Evolutionary conservation across 75 land plant species (phyloP).

Genomic region (Cunninghamia lanceolata): DNA sequence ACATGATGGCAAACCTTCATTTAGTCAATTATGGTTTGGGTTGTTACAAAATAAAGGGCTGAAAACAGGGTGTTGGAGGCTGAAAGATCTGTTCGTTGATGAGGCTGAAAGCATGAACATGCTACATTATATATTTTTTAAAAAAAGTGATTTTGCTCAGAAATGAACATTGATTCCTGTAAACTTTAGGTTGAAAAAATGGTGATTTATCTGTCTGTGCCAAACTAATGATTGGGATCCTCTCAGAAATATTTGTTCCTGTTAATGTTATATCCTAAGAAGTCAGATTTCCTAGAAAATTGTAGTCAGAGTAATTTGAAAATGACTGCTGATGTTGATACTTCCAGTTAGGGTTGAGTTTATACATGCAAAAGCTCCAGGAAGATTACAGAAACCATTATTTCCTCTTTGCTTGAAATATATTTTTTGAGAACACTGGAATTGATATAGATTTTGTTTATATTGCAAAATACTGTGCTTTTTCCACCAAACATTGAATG

Average conservation of each 20-base stretch:
- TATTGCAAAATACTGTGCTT: background rate
- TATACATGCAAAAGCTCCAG: background rate
- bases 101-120: background rate
- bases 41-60: background rate
- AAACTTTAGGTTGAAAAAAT: background rate
- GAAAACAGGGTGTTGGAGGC: background rate
- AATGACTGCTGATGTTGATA: background rate
- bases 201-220: background rate
- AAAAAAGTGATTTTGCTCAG: background rate
- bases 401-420: background rate
- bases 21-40: background rate
- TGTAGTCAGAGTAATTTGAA: background rate
- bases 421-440: background rate
- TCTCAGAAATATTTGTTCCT: background rate
- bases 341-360: background rate
- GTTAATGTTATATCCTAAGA: background rate
- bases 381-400: background rate
- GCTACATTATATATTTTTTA: background rate
- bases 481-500: background rate
- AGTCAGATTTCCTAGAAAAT: background rate
- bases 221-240: background rate
- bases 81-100: background rate
- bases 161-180: background rate
- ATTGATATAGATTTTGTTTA: background rate
- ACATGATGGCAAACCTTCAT: background rate